These are phyloP conservation scores for Raffaelea arxii DNA, from an alignment of 2,329 filamentous ascomycete genomes.

Conservation along the genomic window DNA sequence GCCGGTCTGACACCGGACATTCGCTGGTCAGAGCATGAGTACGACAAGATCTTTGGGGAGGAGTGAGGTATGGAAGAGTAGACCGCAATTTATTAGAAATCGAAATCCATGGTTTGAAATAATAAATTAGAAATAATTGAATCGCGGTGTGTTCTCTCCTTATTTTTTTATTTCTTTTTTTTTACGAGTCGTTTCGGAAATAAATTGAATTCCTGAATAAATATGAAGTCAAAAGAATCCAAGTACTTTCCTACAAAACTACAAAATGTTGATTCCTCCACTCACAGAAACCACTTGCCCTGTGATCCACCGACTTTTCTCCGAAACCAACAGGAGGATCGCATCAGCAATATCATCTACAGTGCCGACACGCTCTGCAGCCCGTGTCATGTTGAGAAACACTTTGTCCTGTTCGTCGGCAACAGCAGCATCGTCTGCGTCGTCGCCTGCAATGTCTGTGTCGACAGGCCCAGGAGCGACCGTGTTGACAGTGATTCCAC, in stretches of 20 bases:
- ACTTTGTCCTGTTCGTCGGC: constrained; percentile 8
- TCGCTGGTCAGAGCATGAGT: not conserved
- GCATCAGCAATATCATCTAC: constrained; percentile 32
- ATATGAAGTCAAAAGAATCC: no score
- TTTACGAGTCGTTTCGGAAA: no score
- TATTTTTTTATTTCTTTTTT: no score
- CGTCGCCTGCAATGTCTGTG: constrained; percentile 20
- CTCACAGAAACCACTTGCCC: constrained; percentile 30
- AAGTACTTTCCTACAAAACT: no score
- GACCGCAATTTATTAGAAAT: no score
- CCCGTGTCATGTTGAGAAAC: constrained; percentile 17
- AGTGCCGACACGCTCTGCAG: constrained; percentile 23
- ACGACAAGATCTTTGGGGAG: not conserved
- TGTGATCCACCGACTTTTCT: constrained; percentile 33
- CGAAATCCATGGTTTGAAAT: no score
- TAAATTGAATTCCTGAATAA: no score
- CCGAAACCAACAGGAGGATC: constrained; percentile 25
- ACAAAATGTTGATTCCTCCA: constrained; percentile 23
- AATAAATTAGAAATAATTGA: no score
- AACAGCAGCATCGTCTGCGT: constrained; percentile 5
- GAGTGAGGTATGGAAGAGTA: not conserved
- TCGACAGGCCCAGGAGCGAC: constrained; percentile 27
- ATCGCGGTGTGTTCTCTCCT: no score
- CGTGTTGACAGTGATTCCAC: constrained; percentile 33
- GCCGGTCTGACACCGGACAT: not conserved